Evolutionary conservation across 1,139 yeast species (phyloP).

Genomic region (Suhomyces anneliseae): DNA sequence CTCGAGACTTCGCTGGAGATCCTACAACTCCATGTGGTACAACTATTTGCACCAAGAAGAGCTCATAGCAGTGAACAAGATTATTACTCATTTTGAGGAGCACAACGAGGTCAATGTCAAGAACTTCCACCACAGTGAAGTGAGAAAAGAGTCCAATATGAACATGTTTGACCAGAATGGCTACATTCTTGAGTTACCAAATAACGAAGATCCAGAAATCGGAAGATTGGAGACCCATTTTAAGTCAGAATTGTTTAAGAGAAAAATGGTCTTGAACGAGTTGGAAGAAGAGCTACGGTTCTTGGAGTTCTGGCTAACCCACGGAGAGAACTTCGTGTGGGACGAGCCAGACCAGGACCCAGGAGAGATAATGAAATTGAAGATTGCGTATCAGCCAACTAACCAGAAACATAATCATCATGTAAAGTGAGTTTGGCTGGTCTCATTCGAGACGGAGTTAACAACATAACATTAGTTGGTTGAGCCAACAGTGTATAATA

Average conservation of each 20-base stretch:
- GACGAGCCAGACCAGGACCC: conserved; percentile 82
- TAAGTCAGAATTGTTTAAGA: conserved; percentile 24
- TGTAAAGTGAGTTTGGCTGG: too few relatives aligned
- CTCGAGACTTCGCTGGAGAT: conserved; percentile 39
- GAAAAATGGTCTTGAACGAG: conserved; percentile 35
- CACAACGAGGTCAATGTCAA: conserved; percentile 39
- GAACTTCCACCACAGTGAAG: conserved; percentile 39
- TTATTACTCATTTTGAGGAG: conserved; percentile 42
- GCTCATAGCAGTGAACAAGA: conserved; percentile 28
- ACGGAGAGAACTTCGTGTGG: conserved; percentile 60
- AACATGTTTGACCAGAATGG: conserved; percentile 24
- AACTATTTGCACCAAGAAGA: conserved; percentile 30
- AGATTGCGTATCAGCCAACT: conserved; percentile 1
- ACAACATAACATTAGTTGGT: too few relatives aligned
- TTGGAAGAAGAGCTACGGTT: conserved; percentile 38
- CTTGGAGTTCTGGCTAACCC: conserved; percentile 38
- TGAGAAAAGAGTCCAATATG: conserved; percentile 22
- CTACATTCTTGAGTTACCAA: conserved; percentile 30
- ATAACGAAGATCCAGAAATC: conserved; percentile 11
- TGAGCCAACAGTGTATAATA: too few relatives aligned
- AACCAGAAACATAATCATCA: neutral
- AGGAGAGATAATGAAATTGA: conserved; percentile 37
- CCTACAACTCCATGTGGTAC: conserved; percentile 24
- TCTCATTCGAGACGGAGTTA: too few relatives aligned
- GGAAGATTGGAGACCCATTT: conserved; percentile 22